Base-by-base conservation (phyloP, 495 filamentous ascomycete genomes). In the Chlorociboria aeruginascens region DNA sequence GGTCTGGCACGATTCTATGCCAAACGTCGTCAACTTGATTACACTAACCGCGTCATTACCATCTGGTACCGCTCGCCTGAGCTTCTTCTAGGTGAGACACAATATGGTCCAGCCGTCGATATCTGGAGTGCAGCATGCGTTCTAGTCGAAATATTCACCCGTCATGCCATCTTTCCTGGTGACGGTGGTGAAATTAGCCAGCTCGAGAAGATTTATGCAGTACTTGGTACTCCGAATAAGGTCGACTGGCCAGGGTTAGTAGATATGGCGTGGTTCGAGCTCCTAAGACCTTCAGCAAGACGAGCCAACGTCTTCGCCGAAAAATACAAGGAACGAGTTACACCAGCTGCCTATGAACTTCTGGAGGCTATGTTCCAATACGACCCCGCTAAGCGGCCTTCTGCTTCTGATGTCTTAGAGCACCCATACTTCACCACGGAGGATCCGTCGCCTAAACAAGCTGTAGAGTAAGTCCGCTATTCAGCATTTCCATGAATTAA, bases 91-190 rank as follows among this genome's bases (percentile, higher is more conserved):
- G 92, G 92, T 3, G 92, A 96, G 59, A 97, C 92, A 4, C 80
- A 85, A 51, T 99, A 99, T 60, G 89, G 89, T 9, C 85, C 88
- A 0, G 87, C 86, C 2, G 93, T 97, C 3, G 92, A 99, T 57
- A 88, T 99, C 47, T 99, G 92, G 92, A 92, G 85, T 61, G 92
- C 92, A 12, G 93, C 90, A 8, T 97, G 92, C 63, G 92, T 99
- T 6, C 82, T 95, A 63, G 79, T 96, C 43, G 92, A 99, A 57
- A 94, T 99, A 54, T 97, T 97, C 64, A 95, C 89, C 3, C 81
- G 84, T 45, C 86, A 88, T 53, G 90, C 93, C 32, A 90, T 95
- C 42, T 99, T 97, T 60, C 88, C 90, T 3, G 93, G 93, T 9
- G 89, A 96, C 61, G 89, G 89, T 10, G 82, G 81, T 12, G 93